Conservation (phyloP, 768 basidiomycete genomes). For the Hygrocybe coccinea region DNA sequence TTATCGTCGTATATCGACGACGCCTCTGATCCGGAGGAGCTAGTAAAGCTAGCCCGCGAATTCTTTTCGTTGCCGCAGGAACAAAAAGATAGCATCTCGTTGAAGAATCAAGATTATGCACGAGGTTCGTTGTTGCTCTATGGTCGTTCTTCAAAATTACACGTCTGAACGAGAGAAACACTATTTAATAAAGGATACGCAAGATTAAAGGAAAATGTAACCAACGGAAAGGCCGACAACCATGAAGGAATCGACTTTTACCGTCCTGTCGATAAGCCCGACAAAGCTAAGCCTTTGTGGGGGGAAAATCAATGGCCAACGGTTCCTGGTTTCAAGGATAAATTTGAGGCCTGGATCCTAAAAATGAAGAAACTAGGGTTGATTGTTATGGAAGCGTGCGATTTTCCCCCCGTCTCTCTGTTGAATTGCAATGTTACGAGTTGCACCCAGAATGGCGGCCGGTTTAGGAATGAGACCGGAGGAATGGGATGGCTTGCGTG, state of each 20-base stretch:
- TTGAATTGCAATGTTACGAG: background rate
- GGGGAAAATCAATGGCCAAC: constrained; percentile 87
- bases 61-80: constrained; percentile 72
- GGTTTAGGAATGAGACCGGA: constrained; percentile 68
- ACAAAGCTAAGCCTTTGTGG: constrained; percentile 68
- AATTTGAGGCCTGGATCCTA: constrained; percentile 69
- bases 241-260: constrained; percentile 86
- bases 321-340: constrained; percentile 52
- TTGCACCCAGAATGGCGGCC: constrained; percentile 60
- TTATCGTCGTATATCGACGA: constrained; percentile 56
- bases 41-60: constrained; percentile 56
- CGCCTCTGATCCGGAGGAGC: constrained; percentile 56
- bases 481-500: constrained; percentile 67
- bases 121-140: constrained; percentile 59
- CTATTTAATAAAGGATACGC: constrained; percentile 58
- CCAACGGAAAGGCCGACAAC: constrained; percentile 76
- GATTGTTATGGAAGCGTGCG: constrained; percentile 82
- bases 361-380: constrained; percentile 84
- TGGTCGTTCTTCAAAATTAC: background rate
- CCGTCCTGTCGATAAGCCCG: constrained; percentile 61
- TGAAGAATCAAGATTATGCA: constrained; percentile 66
- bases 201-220: constrained; percentile 77
- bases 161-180: background rate
- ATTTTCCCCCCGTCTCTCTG: constrained; percentile 8
- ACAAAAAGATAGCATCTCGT: constrained; percentile 72